Evolutionary conservation across 352 stramenopile genomes (phyloP).

Genomic region (Pythium chondricola): DNA sequence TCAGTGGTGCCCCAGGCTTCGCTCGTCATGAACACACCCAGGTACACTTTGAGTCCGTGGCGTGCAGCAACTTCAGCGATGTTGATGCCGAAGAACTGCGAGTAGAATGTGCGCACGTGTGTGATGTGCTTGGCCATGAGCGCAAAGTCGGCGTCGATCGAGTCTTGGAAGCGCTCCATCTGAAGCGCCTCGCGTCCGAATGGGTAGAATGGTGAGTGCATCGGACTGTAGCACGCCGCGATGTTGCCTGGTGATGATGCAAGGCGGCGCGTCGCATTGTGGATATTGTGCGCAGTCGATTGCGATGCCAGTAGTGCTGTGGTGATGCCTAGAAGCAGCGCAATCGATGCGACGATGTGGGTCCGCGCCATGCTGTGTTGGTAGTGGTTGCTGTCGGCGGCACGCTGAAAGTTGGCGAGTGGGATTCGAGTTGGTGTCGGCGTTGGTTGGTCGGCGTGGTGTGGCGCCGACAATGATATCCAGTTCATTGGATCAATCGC

Average conservation of each 20-base stretch:
- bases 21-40: constrained; percentile 26
- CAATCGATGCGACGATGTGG: not conserved
- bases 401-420: not conserved
- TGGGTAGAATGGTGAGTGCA: constrained; percentile 17
- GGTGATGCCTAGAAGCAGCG: not conserved
- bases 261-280: constrained; percentile 1
- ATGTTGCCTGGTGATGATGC: constrained; percentile 15
- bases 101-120: constrained; percentile 27
- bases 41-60: constrained; percentile 22
- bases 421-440: not conserved
- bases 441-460: too few species aligned
- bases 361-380: constrained; percentile 5
- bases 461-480: not conserved
- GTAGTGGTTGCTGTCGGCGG: not conserved
- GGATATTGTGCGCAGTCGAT: not conserved
- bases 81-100: constrained; percentile 21
- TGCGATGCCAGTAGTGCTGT: not conserved
- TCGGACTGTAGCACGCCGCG: constrained; percentile 20
- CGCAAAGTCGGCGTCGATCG: constrained; percentile 24
- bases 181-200: constrained; percentile 3
- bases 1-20: constrained; percentile 18
- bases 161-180: constrained; percentile 7
- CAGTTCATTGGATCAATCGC: not conserved
- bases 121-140: constrained; percentile 22
- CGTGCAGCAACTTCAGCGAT: constrained; percentile 16